These are phyloP conservation scores for Neurospora africana DNA, from an alignment of 495 filamentous ascomycete species.

Conservation along the genomic window DNA sequence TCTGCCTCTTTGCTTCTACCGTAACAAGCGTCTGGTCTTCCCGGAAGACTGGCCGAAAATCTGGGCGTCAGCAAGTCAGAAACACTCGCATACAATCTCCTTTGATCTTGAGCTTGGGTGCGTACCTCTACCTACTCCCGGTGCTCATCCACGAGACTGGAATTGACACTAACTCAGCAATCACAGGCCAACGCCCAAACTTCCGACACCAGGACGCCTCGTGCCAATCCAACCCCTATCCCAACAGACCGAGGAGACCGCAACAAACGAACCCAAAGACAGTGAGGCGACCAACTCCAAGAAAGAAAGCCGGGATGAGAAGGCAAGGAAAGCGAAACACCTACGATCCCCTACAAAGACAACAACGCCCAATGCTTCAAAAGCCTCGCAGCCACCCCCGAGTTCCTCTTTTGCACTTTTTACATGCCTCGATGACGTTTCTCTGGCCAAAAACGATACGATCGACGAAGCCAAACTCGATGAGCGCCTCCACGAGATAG, in stretches of 20 bases:
- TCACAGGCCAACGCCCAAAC: neutral
- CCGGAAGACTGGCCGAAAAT: constrained; percentile 21
- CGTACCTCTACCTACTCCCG: neutral
- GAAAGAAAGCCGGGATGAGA: neutral
- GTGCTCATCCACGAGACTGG: neutral
- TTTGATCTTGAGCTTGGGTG: neutral
- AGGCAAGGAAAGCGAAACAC: neutral
- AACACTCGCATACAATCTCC: neutral
- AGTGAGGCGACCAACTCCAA: neutral
- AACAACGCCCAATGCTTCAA: neutral
- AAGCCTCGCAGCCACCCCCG: neutral
- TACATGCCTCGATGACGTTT: constrained; percentile 4
- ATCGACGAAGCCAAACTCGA: constrained; percentile 3
- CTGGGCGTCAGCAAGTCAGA: constrained; percentile 1
- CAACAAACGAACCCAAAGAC: neutral
- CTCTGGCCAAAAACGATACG: neutral
- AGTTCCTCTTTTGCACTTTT: constrained; percentile 1
- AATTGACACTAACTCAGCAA: neutral
- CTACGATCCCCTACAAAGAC: neutral
- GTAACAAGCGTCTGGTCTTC: constrained; percentile 11
- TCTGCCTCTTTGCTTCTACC: constrained; percentile 12
- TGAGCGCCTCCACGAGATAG: constrained; percentile 8
- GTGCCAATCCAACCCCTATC: neutral
- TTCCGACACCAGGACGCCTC: neutral
- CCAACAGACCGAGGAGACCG: neutral